Base-by-base conservation (phyloP, 352 stramenopile genomes). In the Pythium insidiosum region DNA sequence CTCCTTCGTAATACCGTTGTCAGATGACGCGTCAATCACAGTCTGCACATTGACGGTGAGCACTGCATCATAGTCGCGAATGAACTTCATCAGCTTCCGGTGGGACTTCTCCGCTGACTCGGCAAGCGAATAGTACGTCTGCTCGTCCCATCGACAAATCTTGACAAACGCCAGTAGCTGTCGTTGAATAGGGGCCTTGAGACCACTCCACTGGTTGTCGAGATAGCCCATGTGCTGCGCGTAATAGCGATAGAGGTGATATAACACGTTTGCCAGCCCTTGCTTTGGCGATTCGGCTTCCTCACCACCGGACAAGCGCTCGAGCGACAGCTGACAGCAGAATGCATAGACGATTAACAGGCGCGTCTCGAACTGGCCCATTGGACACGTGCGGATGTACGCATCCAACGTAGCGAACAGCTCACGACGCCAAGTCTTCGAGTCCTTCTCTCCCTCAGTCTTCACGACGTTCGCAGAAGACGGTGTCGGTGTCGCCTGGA, bases 61-160 rank as follows among this genome's bases (percentile, higher is more conserved):
- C 22, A 97, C 74, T 9, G 82, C 67, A 43, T 95, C 76, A 47
- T 96, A 96, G 56, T 98, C 72, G 13, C 84, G 74, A 9, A 99
- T 69, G 43, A 98, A 92, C 66, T 98, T 98, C 81, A 97, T 97
- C n/a, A 99, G 62, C 61, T 98, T 98, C 26, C 92, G 79, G 58
- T 99, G 96, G 28, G 97, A 98, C 54, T 98, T 98, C 50, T 99
- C 92, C 0, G 92, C 93, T 5, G 94, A 98, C 45, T 98, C 97
- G 9, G 91, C 92, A 18, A 99, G 66, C 29, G 96, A 96, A 73
- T 99, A 99, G 61, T 99, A 99, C 20, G 95, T 99, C 63, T 99
- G 96, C 48, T 99, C 96, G 58, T 99, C 97, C 97, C 97, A 99
- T 41, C 96, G 97, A 24, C 83, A 93, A 24, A 99, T 88, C 53